Conservation (phyloP, 2,329 filamentous ascomycete species). For the Pseudocercospora vitis region DNA sequence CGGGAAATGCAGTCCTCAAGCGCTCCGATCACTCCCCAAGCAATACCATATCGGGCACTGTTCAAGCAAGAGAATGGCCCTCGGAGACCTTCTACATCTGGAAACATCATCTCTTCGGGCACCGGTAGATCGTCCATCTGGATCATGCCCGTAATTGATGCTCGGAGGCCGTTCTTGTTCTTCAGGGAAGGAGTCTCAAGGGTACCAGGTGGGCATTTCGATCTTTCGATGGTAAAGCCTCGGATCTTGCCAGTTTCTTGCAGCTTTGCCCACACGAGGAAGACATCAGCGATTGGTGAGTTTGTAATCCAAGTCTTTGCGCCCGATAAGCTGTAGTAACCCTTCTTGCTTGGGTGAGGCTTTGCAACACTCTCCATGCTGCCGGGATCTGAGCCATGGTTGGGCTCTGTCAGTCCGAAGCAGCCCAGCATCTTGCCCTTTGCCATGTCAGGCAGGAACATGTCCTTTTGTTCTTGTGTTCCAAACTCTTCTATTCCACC, state of each 20-base stretch:
- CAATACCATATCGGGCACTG: slow-evolving; percentile 88
- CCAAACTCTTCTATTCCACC: slow-evolving; percentile 87
- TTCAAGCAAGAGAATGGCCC: slow-evolving; percentile 95
- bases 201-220: slow-evolving; percentile 80
- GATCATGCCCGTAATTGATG: slow-evolving; percentile 97
- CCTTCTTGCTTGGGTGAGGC: slow-evolving; percentile 78
- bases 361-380: slow-evolving; percentile 88
- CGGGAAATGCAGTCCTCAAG: slow-evolving; percentile 86
- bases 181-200: slow-evolving; percentile 89
- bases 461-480: slow-evolving; percentile 82
- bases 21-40: slow-evolving; percentile 89
- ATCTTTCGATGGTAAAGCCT: slow-evolving; percentile 85
- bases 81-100: slow-evolving; percentile 77
- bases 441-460: slow-evolving; percentile 75
- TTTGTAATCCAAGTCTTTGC: slow-evolving; percentile 97
- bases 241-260: slow-evolving; percentile 90
- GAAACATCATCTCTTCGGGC: slow-evolving; percentile 89
- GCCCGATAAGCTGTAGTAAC: slow-evolving; percentile 75
- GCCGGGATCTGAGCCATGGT: slow-evolving; percentile 88
- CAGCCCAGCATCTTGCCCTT: slow-evolving; percentile 80
- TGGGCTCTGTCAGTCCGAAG: slow-evolving; percentile 88
- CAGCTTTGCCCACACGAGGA: slow-evolving; percentile 90
- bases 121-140: slow-evolving; percentile 90
- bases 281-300: slow-evolving; percentile 80
- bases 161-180: slow-evolving; percentile 91